Conservation (phyloP, 2,329 filamentous ascomycete species). For the Metarhizium sp. region DNA sequence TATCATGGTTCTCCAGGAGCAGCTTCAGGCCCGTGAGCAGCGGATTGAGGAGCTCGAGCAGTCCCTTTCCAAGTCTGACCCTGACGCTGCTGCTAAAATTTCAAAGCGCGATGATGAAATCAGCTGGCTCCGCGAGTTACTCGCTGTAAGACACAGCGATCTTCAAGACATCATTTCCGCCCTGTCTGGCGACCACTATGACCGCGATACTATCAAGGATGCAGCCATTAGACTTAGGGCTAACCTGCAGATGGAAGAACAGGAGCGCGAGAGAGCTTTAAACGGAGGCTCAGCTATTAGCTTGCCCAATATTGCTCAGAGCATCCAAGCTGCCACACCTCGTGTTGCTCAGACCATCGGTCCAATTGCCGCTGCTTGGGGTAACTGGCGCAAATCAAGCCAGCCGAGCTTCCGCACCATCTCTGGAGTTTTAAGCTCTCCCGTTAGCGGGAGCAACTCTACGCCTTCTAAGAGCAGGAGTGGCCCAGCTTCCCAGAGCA, state of each 20-base stretch:
- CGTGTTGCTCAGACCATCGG: constrained; percentile 76
- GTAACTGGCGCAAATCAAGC: constrained; percentile 75
- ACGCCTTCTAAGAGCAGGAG: constrained; percentile 56
- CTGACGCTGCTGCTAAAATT: constrained; percentile 71
- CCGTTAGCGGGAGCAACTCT: constrained; percentile 28
- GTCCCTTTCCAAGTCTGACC: constrained; percentile 58
- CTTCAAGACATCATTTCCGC: constrained; percentile 83
- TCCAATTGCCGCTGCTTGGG: constrained; percentile 80
- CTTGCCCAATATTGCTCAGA: constrained; percentile 67
- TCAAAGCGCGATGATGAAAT: constrained; percentile 92
- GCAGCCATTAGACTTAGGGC: constrained; percentile 87
- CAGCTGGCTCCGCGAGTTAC: constrained; percentile 84
- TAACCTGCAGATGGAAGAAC: constrained; percentile 95
- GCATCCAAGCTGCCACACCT: constrained; percentile 70
- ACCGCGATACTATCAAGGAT: constrained; percentile 73
- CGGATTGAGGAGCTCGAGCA: constrained; percentile 82
- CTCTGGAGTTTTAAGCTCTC: constrained; percentile 36
- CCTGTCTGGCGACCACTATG: constrained; percentile 64
- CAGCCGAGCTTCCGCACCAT: constrained; percentile 40
- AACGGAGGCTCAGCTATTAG: constrained; percentile 57
- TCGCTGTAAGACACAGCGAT: constrained; percentile 84
- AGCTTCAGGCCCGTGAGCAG: constrained; percentile 86
- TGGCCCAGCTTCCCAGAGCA: constrained; percentile 40
- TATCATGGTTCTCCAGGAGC: constrained; percentile 92
- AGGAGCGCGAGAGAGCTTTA: constrained; percentile 81